Evolutionary conservation across 176 grass and related monocot species (phyloP), one percentile per base, ranked within the genome.

Genomic region (Ensete glaucum): DNA sequence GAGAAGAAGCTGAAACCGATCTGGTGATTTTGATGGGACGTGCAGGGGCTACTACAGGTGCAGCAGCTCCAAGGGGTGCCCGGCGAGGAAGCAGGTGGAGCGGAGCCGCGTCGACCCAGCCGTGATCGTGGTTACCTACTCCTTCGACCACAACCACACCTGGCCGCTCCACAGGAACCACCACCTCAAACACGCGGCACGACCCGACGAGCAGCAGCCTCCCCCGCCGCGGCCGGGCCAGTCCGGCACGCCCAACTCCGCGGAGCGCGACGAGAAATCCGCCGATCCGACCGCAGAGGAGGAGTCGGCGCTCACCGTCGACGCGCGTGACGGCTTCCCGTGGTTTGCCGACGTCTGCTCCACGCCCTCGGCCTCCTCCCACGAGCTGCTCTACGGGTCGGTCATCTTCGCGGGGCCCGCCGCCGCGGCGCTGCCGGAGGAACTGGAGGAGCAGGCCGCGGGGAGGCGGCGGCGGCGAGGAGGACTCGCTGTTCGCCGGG

Each of bases 401-500:
- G 57, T 85, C 43, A 78, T 81, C 57, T 60, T 60, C 17, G 57
- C 17, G 80, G 58, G 77, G 15, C 52, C 57, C 13, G 50, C 64
- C 2, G 68, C 56, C 4, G 55, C 56, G 7, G 55, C 81, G 12
- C 57, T 75, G 50, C 83, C 82, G 43, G 88, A 87, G 11, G 86
- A 89, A 81, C 82, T 82, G 22, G 82, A 82, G 64, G 89, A 43
- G 34, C 34, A 88, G 53, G 80, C 81, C 57, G n/a, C 57, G 34
- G 34, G 29, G 29, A 34, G 57, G 14, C 56, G n/a, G 79, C 81
- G 29, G 29, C 26, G 84, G 78, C 14, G 89, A 82, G 48, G 93
- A 96, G 29, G 93, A 96, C 54, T 81, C 81, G 19, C 85, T 96
- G 13, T 96, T 96, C 62, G 93, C 89, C 2, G 93, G 84, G 59